Conservation (phyloP, 2,329 filamentous ascomycete species). For the Fusarium sp. region DNA sequence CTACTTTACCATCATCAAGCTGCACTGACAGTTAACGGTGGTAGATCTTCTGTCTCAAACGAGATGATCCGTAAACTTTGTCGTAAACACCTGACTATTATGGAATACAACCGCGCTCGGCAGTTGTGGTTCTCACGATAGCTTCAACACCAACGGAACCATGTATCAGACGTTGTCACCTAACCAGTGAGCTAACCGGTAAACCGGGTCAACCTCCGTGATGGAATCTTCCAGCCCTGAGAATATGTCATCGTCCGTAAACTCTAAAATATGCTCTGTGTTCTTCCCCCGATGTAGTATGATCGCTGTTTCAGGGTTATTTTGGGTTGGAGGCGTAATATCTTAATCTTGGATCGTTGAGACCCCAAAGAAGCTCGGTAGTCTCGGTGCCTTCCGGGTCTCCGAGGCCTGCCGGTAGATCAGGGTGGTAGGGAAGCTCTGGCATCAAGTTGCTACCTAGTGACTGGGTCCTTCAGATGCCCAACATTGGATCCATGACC, state of each 20-base stretch:
- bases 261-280: neutral
- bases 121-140: constrained; percentile 10
- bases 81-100: neutral
- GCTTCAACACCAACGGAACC: neutral
- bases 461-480: neutral
- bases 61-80: neutral
- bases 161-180: neutral
- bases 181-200: no score
- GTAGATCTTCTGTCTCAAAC: neutral
- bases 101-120: neutral
- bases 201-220: neutral
- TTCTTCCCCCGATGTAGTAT: neutral
- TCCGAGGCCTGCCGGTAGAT: neutral
- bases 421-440: neutral
- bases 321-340: constrained; percentile 3
- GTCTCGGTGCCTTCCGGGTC: neutral
- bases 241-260: neutral
- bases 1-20: neutral
- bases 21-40: neutral
- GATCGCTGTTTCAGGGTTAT: constrained; percentile 15
- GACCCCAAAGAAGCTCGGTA: neutral
- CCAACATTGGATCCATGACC: neutral
- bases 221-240: neutral
- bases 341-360: neutral
- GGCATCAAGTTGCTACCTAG: neutral